A percentile compares a stretch with the other conserved stretches of the same genome.
phyloP scores from a whole-genome alignment of 108 stramenopile species.

The Cyclotella atomus region DNA sequence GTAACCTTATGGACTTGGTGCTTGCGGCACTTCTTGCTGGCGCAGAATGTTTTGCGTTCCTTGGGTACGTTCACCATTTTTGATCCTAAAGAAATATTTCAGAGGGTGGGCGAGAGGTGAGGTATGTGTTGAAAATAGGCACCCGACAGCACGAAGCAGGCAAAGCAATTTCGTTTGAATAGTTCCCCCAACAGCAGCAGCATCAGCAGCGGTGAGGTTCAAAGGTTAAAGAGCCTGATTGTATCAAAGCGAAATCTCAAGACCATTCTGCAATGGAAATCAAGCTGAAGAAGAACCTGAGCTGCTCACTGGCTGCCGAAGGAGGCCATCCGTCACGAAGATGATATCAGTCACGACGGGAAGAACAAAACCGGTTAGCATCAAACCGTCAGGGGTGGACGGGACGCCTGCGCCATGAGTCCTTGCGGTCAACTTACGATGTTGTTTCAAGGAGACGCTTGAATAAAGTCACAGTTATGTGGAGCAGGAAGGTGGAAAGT shows the following conservation, averaged over 20 bases:
- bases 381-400: slow-evolving; percentile 27
- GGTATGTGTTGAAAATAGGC: background rate
- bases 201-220: too few species aligned
- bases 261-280: background rate
- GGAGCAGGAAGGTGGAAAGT: background rate
- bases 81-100: background rate
- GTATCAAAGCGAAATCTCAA: background rate
- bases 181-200: too few species aligned
- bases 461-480: background rate
- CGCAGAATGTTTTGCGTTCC: slow-evolving; percentile 98
- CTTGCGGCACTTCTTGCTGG: slow-evolving; percentile 96
- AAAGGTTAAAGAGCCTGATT: too few species aligned
- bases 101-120: background rate
- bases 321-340: background rate
- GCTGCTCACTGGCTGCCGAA: background rate
- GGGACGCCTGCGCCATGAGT: slow-evolving; percentile 56
- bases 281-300: background rate
- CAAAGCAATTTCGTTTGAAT: too few species aligned
- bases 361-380: slow-evolving; percentile 34
- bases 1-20: slow-evolving; percentile 99
- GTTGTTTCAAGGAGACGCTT: slow-evolving; percentile 59
- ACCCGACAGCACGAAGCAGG: background rate
- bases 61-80: slow-evolving; percentile 99
- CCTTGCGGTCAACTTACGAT: slow-evolving; percentile 58
- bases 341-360: background rate